A percentile compares a stretch with the other conserved stretches of the same genome.
phyloP scores from a whole-genome alignment of 2,329 filamentous ascomycete species.

The Arthrobotrys conoides region DNA sequence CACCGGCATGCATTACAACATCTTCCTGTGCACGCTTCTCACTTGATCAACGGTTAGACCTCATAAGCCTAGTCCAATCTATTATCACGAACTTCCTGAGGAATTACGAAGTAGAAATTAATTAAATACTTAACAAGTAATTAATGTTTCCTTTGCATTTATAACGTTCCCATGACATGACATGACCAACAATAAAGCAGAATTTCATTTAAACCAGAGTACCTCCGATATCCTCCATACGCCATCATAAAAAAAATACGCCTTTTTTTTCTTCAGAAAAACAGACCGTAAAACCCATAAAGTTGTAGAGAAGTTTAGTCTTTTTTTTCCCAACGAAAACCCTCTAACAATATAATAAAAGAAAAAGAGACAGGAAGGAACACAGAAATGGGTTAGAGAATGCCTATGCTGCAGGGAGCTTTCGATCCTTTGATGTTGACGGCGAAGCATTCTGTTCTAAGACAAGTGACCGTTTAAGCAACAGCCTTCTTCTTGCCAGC shows the following conservation, averaged over 20 bases:
- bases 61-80: too few species aligned
- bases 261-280: background rate
- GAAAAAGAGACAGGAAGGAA: background rate
- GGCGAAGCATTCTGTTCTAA: background rate
- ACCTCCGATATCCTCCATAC: background rate
- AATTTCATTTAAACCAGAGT: slow-evolving; percentile 3
- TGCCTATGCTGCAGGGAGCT: background rate
- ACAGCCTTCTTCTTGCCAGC: slow-evolving; percentile 30
- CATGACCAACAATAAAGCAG: slow-evolving; percentile 2
- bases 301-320: background rate
- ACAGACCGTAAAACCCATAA: background rate
- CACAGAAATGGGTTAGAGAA: background rate
- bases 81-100: background rate
- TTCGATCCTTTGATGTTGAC: background rate
- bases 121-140: background rate
- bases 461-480: slow-evolving; percentile 9
- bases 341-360: too few species aligned
- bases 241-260: background rate
- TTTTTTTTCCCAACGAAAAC: background rate
- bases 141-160: slow-evolving; percentile 2
- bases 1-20: too few species aligned
- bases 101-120: background rate
- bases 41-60: too few species aligned
- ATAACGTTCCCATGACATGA: background rate
- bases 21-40: too few species aligned